Base-by-base conservation (phyloP, 805 yeast species). In the Nakazawaea pomicola region DNA sequence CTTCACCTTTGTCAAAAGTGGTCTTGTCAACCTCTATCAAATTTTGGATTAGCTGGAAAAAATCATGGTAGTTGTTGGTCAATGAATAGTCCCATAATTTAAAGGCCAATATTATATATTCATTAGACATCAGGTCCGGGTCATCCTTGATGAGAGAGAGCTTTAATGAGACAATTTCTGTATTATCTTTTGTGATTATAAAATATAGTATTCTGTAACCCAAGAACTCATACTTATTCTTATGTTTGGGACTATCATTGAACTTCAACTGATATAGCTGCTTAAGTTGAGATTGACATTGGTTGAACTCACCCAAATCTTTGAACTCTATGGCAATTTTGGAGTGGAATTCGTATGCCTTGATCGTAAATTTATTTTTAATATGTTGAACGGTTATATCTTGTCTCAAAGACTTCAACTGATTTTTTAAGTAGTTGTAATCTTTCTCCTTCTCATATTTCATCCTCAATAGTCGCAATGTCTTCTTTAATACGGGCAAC, bases 231-330 rank as follows among this genome's bases (percentile, higher is more conserved):
- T 70, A 64, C 49, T 68, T 61, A 41, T 66, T 65, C 11, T 65
- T 57, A 12, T 41, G 35, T 6, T 48, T 43, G 20, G 50, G 54
- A 24, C 49, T 51, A n/a, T 63, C 55, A 7, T 62, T 58, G 17
- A 56, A 55, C 16, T 49, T 46, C 5, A 36, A 14, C 20, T 66
- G 73, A 54, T 83, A 90, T 18, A 90, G 64, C 33, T 72, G 67
- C 47, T 76, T 76, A 38, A 93, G 62, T 52, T 88, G 87, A 12
- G 95, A 78, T 59, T 85, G 95, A 57, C 98, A 93, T 58, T 91
- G 97, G 63, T 93, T 93, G 58, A 85, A 89, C 59, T 93, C 98
- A 8, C 97, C 97, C 47, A 91, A 62, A 59, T 91, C 99, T 30
- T 75, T 72, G 54, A 83, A 80, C 50, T 80, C 83, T 29, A 91